Base-by-base conservation (phyloP, 2,329 filamentous ascomycete genomes). In the Parafenestella ontariensis region DNA sequence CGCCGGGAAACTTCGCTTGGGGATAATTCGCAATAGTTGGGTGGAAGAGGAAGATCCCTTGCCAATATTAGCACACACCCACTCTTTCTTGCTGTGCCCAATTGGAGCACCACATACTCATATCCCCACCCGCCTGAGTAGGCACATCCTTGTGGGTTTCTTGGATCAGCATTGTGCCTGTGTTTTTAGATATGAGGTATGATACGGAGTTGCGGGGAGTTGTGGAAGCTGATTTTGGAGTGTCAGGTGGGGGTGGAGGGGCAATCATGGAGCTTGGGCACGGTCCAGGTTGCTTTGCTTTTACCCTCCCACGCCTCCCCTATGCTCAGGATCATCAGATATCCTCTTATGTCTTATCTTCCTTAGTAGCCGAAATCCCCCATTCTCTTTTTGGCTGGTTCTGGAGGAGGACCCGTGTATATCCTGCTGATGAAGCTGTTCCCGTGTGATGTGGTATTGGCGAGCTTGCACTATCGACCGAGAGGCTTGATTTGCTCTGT, bases 1-100 rank as follows among this genome's bases (percentile, higher is more conserved):
- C 90, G 18, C 90, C 92, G 0, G 92, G 92, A 69, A 96, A 96
- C 70, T 87, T 92, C 76, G 93, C 93, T 63, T 95, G 88, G 24
- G 93, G 92, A 72, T 96, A 96, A 56, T 89, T 89, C 0, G 91
- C 85, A 62, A 97, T 89, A 13, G 85, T 87, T 7, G 93, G 93
- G 72, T 96, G 91, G 77, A 93, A 96, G 72, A 96, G 73, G 77
- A 93, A 96, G 71, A 96, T 89, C 64, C 92, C 92, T 17, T 8
- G 42, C 31, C 61, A 33, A 34, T 24, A 57, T 44, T 33, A 23
- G 29, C n/a, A 17, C 33, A n/a, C n/a, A n/a, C n/a, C n/a, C n/a
- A n/a, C n/a, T n/a, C n/a, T n/a, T 13, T 23, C 21, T 20, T 33
- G 6, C 6, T 34, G 15, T 5, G 6, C 26, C 23, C 4, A 29